These are phyloP conservation scores for Ramularia endophylla DNA, from an alignment of 2,329 filamentous ascomycete genomes.

Conservation along the genomic window DNA sequence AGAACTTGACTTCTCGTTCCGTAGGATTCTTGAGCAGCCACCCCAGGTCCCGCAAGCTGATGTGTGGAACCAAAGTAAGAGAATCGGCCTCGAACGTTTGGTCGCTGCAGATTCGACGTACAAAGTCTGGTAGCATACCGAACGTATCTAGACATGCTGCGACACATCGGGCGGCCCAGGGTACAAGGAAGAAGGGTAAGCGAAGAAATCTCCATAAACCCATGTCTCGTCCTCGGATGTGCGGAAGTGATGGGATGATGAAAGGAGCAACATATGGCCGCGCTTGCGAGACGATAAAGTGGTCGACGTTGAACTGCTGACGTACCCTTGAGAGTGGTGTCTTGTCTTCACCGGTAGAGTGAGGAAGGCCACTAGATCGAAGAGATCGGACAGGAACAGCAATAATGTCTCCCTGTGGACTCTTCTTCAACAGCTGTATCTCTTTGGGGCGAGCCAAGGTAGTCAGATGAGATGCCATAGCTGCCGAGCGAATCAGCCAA, in stretches of 20 bases:
- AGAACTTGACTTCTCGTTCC: slow-evolving; percentile 68
- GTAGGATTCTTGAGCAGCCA: slow-evolving; percentile 79
- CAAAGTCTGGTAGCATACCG: slow-evolving; percentile 55
- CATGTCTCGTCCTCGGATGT: slow-evolving; percentile 12
- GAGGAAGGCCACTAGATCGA: slow-evolving; percentile 46
- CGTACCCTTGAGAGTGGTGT: slow-evolving; percentile 65
- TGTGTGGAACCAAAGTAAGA: slow-evolving; percentile 75
- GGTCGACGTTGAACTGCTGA: slow-evolving; percentile 86
- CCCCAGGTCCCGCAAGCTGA: slow-evolving; percentile 66
- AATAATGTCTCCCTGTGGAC: slow-evolving; percentile 63
- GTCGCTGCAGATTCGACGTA: slow-evolving; percentile 26
- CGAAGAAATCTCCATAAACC: slow-evolving; percentile 1
- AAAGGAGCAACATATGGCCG: slow-evolving; percentile 86
- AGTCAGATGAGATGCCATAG: slow-evolving; percentile 67
- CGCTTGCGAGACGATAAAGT: slow-evolving; percentile 91
- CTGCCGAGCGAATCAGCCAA: slow-evolving; percentile 79
- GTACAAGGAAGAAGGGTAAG: slow-evolving; percentile 7
- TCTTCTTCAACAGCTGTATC: slow-evolving; percentile 65
- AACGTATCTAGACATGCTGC: slow-evolving; percentile 44
- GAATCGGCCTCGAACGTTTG: slow-evolving; percentile 73
- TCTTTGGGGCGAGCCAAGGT: slow-evolving; percentile 59
- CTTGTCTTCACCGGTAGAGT: slow-evolving; percentile 58
- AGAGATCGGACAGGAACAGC: slow-evolving; percentile 59
- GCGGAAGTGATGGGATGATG: slow-evolving; percentile 28
- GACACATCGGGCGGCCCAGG: slow-evolving; percentile 39